A percentile compares a stretch with the other conserved stretches of the same genome.
Evolutionary conservation across 106 monocot species (phyloP).

Genomic region (Vanilla planifolia): DNA sequence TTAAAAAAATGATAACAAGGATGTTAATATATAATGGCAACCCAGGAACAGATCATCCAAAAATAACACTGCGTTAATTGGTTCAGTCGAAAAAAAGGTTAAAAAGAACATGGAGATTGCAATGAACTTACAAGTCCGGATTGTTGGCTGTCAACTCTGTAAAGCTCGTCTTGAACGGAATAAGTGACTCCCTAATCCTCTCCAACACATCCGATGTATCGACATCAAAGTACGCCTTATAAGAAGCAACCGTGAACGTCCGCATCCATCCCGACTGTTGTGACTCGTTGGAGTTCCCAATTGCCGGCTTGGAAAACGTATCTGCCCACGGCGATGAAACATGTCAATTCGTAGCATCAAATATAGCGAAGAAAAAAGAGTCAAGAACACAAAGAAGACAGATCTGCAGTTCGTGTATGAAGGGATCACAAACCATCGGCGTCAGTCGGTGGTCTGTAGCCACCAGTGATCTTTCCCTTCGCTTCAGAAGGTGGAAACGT

Average conservation of each 20-base stretch:
- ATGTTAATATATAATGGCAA: too few species aligned
- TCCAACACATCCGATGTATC: slow-evolving; percentile 70
- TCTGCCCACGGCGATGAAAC: slow-evolving; percentile 17
- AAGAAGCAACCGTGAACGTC: slow-evolving; percentile 50
- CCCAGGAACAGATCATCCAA: background rate
- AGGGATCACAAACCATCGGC: slow-evolving; percentile 55
- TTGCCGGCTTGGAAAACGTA: slow-evolving; percentile 61
- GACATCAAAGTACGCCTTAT: slow-evolving; percentile 67
- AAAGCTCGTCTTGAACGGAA: slow-evolving; percentile 59
- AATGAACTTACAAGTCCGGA: slow-evolving; percentile 56
- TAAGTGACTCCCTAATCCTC: slow-evolving; percentile 62
- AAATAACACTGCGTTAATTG: too few species aligned
- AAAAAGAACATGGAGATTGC: too few species aligned
- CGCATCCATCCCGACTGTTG: slow-evolving; percentile 47
- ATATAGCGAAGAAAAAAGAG: background rate
- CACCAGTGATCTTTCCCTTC: slow-evolving; percentile 58
- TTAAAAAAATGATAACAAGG: too few species aligned
- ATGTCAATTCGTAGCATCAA: slow-evolving; percentile 1
- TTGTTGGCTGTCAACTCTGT: slow-evolving; percentile 60
- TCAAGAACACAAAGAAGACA: too few species aligned
- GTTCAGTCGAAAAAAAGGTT: too few species aligned
- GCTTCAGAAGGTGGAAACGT: slow-evolving; percentile 60
- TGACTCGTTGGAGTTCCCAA: slow-evolving; percentile 19
- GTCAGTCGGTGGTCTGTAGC: slow-evolving; percentile 63
- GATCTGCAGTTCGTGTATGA: background rate